Conservation (phyloP, 139 green algal genomes). For the Picochlorum sp. region DNA sequence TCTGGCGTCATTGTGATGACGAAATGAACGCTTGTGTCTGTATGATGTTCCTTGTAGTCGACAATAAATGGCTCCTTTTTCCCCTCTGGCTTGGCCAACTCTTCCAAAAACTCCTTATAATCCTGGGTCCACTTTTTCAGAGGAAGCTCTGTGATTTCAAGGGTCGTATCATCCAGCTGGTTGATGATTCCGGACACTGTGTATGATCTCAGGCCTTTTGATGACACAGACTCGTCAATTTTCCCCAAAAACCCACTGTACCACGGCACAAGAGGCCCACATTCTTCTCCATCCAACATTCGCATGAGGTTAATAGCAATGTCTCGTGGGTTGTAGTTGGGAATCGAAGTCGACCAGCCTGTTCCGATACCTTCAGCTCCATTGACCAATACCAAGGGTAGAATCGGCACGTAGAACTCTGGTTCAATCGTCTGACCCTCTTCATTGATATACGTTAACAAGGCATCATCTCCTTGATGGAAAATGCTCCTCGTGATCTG, state of each 20-base stretch:
- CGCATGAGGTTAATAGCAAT: conserved; percentile 82
- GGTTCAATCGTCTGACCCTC: conserved; percentile 97
- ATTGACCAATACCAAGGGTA: conserved; percentile 90
- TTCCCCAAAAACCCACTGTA: conserved; percentile 68
- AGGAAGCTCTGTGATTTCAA: conserved; percentile 94
- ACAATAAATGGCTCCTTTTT: conserved; percentile 53
- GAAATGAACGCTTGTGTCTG: conserved; percentile 86
- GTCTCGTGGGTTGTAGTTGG: conserved; percentile 94
- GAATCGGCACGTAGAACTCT: conserved; percentile 78
- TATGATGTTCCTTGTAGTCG: conserved; percentile 90
- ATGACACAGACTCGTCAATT: conserved; percentile 51
- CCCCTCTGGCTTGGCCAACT: conserved; percentile 71
- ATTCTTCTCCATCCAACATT: conserved; percentile 68
- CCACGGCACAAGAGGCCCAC: conserved; percentile 83
- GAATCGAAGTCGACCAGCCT: conserved; percentile 93
- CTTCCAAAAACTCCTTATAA: conserved; percentile 98
- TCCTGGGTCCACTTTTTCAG: conserved; percentile 93
- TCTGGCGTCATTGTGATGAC: conserved; percentile 56
- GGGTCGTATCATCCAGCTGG: conserved; percentile 51
- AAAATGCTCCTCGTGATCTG: conserved; percentile 80
- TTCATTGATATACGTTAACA: conserved; percentile 91
- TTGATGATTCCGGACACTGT: conserved; percentile 55
- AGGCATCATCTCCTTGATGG: conserved; percentile 79
- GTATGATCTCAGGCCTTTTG: conserved; percentile 48
- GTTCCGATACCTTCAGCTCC: conserved; percentile 98